Percentiles rank a stretch among this genome's conserved stretches.
Evolutionary conservation across 352 stramenopile species (phyloP).

Genomic region (Pythium coloratum): DNA sequence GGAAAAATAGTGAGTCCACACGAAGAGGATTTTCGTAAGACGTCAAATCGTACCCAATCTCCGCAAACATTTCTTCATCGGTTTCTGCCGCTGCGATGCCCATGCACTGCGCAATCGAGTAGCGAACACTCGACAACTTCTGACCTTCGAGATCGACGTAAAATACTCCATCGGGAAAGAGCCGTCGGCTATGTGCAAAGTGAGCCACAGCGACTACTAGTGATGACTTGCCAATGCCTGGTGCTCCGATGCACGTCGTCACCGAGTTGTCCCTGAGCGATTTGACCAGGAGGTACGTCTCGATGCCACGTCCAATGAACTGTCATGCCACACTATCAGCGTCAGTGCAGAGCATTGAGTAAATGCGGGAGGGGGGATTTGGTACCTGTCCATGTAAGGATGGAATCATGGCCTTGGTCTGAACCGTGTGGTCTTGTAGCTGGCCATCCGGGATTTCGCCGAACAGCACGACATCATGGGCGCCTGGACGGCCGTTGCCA

Average conservation of each 20-base stretch:
- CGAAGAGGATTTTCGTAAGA: background rate
- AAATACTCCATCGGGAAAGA: conserved; percentile 77
- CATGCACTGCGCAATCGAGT: conserved; percentile 77
- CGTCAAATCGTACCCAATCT: conserved; percentile 40
- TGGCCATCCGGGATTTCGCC: conserved; percentile 60
- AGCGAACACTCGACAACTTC: conserved; percentile 74
- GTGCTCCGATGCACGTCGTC: conserved; percentile 71
- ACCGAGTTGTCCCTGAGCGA: conserved; percentile 62
- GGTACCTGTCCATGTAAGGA: conserved; percentile 68
- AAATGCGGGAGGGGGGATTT: too few relatives aligned
- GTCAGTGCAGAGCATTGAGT: background rate
- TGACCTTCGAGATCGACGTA: conserved; percentile 83
- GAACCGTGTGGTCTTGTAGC: conserved; percentile 51
- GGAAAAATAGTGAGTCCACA: background rate
- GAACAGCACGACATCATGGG: conserved; percentile 74
- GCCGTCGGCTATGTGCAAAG: conserved; percentile 70
- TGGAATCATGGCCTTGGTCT: conserved; percentile 65
- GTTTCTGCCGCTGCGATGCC: conserved; percentile 71
- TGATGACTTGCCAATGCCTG: conserved; percentile 80
- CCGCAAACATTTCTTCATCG: conserved; percentile 75
- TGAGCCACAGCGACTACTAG: conserved; percentile 80
- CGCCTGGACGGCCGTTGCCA: conserved; percentile 26
- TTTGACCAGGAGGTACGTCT: conserved; percentile 75
- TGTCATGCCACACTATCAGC: conserved; percentile 12
- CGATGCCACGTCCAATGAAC: conserved; percentile 77